phyloP scores from a whole-genome alignment of 2,329 filamentous ascomycete genomes.

The Fusarium neocosmosporiellum region DNA sequence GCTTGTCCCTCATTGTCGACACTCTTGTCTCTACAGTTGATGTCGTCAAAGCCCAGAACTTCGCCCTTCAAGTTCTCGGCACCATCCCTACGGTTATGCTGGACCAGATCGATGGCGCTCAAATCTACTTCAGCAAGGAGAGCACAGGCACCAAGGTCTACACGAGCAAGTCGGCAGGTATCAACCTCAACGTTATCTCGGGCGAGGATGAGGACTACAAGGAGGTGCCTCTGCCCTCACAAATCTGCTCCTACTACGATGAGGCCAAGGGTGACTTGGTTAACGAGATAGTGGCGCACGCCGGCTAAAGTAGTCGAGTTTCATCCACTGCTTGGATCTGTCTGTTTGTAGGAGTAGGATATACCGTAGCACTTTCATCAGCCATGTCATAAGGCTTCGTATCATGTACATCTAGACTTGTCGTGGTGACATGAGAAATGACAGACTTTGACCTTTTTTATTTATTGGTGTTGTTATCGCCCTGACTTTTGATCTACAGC shows the following conservation, averaged over 20 bases:
- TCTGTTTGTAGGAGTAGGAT: conserved; percentile 32
- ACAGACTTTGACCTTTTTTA: conserved; percentile 20
- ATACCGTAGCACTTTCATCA: conserved; percentile 10
- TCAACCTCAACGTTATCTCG: conserved; percentile 87
- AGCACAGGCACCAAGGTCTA: conserved; percentile 85
- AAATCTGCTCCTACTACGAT: conserved; percentile 83
- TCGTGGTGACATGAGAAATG: conserved; percentile 13
- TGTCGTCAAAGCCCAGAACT: conserved; percentile 94
- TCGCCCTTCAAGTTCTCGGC: conserved; percentile 92
- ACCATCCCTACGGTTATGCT: conserved; percentile 87
- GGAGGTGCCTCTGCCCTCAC: conserved; percentile 88
- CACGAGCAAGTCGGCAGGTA: conserved; percentile 84
- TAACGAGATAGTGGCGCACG: conserved; percentile 95
- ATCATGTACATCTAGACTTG: conserved; percentile 26
- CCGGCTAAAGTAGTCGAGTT: conserved; percentile 66
- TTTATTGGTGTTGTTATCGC: not conserved
- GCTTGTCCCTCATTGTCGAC: conserved; percentile 88
- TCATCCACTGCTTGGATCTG: conserved; percentile 27
- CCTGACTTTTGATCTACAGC: not conserved
- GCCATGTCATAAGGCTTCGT: not conserved
- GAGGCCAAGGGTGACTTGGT: conserved; percentile 78
- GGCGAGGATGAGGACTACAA: conserved; percentile 82
- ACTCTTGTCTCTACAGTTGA: conserved; percentile 91
- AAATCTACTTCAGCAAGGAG: conserved; percentile 86
- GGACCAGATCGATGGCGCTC: conserved; percentile 92